Conservation (phyloP, 805 yeast species). For the Wickerhamomyces strasburgensis region DNA sequence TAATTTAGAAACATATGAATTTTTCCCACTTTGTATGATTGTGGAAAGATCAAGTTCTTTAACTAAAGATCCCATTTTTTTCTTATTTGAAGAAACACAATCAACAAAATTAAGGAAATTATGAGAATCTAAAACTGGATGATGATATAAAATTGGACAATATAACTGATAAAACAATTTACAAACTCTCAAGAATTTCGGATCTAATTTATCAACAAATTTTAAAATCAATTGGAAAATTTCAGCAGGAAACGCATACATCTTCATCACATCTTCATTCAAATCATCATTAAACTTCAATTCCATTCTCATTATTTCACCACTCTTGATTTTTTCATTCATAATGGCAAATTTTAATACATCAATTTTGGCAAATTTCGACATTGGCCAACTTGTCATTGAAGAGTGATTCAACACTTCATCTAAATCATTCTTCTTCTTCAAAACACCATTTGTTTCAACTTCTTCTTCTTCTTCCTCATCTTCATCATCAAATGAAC, state of each 20-base stretch:
- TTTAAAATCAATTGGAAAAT: conserved; percentile 26
- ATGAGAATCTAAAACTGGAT: conserved; percentile 58
- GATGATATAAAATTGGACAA: conserved; percentile 58
- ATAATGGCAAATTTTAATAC: conserved; percentile 32
- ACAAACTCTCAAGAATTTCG: conserved; percentile 55
- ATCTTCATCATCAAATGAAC: conserved; percentile 19
- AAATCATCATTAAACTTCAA: conserved; percentile 2
- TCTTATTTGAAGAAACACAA: conserved; percentile 47
- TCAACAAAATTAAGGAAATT: conserved; percentile 76
- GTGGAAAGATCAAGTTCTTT: conserved; percentile 65
- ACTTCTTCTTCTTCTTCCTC: conserved; percentile 27
- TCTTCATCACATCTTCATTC: conserved; percentile 2
- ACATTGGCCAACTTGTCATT: conserved; percentile 38
- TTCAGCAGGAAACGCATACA: conserved; percentile 24
- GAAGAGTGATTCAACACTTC: conserved; percentile 2
- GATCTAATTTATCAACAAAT: conserved; percentile 31
- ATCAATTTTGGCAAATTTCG: conserved; percentile 47
- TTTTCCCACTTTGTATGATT: conserved; percentile 87
- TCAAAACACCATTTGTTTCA: conserved; percentile 16
- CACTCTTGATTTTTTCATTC: conserved; percentile 16
- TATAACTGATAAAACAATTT: conserved; percentile 55
- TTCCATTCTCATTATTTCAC: conserved; percentile 13
- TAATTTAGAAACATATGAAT: conserved; percentile 80
- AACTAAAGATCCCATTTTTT: conserved; percentile 53
- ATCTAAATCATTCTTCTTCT: conserved; percentile 1